Base-by-base conservation (phyloP, 2,329 filamentous ascomycete species). In the Chalaropsis thielavioides region DNA sequence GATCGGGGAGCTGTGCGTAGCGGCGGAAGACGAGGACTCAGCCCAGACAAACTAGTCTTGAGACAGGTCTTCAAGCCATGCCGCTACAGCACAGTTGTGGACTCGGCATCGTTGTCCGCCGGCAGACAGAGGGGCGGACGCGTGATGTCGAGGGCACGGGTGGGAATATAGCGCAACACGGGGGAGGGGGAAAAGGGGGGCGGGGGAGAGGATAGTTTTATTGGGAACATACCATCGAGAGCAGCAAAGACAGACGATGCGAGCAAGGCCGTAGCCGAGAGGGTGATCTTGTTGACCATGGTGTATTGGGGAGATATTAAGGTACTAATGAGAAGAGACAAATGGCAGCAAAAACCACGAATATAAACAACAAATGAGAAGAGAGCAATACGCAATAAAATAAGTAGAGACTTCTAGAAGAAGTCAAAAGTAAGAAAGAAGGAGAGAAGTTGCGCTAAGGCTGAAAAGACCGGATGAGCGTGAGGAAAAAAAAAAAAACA, bases 281-380 rank as follows among this genome's bases (percentile, higher is more conserved):
- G 49, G 27, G 62, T 24, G 15, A 64, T 41, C 62, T 64, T 64
- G 49, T 44, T 46, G 13, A 64, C 62, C 62, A 64, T 64, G 11
- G 13, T 63, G 46, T n/a, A 62, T 61, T 6, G 13, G 17, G 6
- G 54, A 59, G 15, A 60, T 60, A 40, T 60, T 35, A 60, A 60
- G 56, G 44, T 49, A 31, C 31, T 49, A 49, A 49, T 19, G 22
- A n/a, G 44, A 19, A 49, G 44, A 19, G 44, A 49, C 44, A 49
- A 49, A n/a, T n/a, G n/a, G n/a, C n/a, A n/a, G n/a, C n/a, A 2
- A 22, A 4, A 4, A n/a, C 44, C 44, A 49, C 44, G 17, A n/a
- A 49, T 49, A 56, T 56, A 31, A 56, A 56, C 24, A 31, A 6
- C 2, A 56, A 2, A 56, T 1, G 46, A 35, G n/a, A 35, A 35